A percentile compares a stretch with the other conserved stretches of the same genome.
phyloP scores from a whole-genome alignment of 441 rosid genomes.

The Euphorbia corollata region DNA sequence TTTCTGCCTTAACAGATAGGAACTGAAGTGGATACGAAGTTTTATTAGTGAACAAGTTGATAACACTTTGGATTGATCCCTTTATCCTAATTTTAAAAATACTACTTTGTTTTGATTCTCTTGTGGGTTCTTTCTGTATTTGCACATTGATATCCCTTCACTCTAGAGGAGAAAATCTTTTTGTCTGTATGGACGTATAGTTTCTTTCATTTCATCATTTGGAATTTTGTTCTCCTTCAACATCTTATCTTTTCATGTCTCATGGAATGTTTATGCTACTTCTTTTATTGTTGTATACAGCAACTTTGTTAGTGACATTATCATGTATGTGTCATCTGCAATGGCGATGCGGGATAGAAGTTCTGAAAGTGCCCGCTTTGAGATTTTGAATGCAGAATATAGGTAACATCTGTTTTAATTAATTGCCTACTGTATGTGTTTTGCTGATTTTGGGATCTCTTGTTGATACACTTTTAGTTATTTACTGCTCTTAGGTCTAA shows the following conservation, averaged over 20 bases:
- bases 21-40: no score
- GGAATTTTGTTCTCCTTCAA: background rate
- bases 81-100: no score
- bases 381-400: slow-evolving; percentile 66
- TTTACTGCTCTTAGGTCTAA: slow-evolving; percentile 5
- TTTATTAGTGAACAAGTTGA: no score
- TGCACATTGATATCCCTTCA: no score
- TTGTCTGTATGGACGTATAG: background rate
- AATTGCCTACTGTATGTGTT: background rate
- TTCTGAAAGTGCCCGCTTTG: slow-evolving; percentile 93
- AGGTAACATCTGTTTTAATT: slow-evolving; percentile 39
- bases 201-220: background rate
- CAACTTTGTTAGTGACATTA: slow-evolving; percentile 75
- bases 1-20: no score
- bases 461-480: background rate
- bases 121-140: no score
- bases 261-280: slow-evolving; percentile 18
- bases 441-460: slow-evolving; percentile 3
- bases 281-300: slow-evolving; percentile 43
- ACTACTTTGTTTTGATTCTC: no score
- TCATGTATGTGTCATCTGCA: slow-evolving; percentile 83
- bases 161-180: no score
- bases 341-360: slow-evolving; percentile 85
- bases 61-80: no score
- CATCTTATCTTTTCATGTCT: background rate